Evolutionary conservation across 441 rosid genomes (phyloP).

Genomic region (Metrosideros polymorpha): DNA sequence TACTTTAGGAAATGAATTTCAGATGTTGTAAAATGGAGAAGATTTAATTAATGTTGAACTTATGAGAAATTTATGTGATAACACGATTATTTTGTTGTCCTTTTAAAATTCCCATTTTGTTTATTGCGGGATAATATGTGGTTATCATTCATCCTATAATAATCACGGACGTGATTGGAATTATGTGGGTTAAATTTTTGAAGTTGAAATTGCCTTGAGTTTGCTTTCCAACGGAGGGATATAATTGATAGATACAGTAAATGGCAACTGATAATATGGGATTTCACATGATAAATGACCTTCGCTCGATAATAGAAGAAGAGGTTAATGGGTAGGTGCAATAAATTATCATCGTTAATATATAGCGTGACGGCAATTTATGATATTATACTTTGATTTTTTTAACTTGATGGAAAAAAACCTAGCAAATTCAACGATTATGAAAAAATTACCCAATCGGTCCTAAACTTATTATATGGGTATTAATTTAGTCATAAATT

Average conservation of each 20-base stretch:
- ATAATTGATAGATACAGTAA: neutral
- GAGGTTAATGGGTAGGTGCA: neutral
- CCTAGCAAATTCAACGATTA: neutral
- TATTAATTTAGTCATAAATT: fast-evolving
- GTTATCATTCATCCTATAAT: neutral
- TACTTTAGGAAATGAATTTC: neutral
- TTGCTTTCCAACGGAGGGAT: neutral
- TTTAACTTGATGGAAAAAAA: neutral
- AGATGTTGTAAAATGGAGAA: neutral
- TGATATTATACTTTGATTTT: neutral
- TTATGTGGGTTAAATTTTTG: neutral
- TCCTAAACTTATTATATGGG: fast-evolving
- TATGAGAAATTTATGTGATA: neutral
- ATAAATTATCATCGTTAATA: neutral
- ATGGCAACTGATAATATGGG: neutral
- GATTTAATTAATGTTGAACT: neutral
- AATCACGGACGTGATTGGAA: neutral
- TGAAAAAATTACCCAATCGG: fast-evolving
- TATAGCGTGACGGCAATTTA: neutral
- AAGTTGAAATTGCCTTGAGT: neutral
- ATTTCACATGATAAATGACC: neutral
- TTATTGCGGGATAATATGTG: neutral
- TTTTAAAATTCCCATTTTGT: neutral
- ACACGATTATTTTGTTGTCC: neutral
- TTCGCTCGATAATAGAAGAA: neutral